Base-by-base conservation (phyloP, 148 eudicot species). In the Rhododendron mucronatum region DNA sequence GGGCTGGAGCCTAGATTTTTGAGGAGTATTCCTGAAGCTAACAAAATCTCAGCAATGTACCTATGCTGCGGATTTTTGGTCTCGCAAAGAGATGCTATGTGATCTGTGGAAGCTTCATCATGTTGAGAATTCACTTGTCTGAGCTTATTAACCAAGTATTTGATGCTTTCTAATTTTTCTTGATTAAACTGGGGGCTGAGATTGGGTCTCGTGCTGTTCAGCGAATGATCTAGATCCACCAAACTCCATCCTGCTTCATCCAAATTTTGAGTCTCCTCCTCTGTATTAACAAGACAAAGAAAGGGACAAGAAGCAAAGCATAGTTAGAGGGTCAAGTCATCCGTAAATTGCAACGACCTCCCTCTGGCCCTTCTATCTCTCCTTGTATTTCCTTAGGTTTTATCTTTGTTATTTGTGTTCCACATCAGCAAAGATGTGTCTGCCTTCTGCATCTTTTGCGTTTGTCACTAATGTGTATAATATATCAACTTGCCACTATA, bases 21-120 rank as follows among this genome's bases (percentile, higher is more conserved):
- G 45, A 92, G 88, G 37, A 92, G 88, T 48, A 93, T 83, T 69
- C 95, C 95, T 14, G 94, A 90, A 81, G 91, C 90, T 85, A 86
- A 85, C 67, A 96, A 80, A 74, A 96, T 89, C 81, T 93, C 92
- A 14, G 87, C 85, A 57, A 94, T 89, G 84, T 94, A 93, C 82
- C 82, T 88, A 77, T 87, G 91, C 74, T 90, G 91, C 51, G 89
- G 85, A 84, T 87, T 88, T 57, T 67, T 67, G 84, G 85, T 84
- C 74, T 86, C 87, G 13, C 84, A 33, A 82, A 81, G 78, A 74
- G 92, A 86, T 83, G 47, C 78, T 39, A 84, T 48, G 73, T 59
- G 82, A 76, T 86, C 74, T 84, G 81, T 80, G 80, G 83, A 85
- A 71, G 82, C 82, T 87, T 83, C 88, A 48, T 78, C 82, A 67